Conservation (phyloP, 306 rosid genomes). For the Lagenaria siceraria region DNA sequence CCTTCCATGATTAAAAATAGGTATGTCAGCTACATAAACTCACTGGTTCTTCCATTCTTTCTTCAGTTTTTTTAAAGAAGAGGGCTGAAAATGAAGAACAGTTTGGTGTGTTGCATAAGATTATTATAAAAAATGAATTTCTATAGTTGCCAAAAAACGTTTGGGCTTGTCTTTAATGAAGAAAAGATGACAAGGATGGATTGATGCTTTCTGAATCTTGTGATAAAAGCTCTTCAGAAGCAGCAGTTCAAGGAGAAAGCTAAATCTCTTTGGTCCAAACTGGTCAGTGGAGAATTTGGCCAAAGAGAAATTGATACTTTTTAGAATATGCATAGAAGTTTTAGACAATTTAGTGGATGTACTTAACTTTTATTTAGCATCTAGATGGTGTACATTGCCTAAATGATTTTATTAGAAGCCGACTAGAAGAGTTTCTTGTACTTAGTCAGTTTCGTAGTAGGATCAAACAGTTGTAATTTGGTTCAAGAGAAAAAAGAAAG, state of each 20-base stretch:
- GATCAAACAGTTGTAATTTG: not conserved
- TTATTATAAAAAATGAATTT: not conserved
- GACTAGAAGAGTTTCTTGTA: not conserved
- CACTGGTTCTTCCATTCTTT: not conserved
- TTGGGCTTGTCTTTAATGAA: not conserved
- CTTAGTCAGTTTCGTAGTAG: not conserved
- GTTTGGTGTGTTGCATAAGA: not conserved
- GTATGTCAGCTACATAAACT: conserved; percentile 3
- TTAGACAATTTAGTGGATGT: not conserved
- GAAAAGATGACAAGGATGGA: not conserved
- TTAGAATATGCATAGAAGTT: not conserved
- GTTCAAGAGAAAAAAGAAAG: not conserved
- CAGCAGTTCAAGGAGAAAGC: not conserved
- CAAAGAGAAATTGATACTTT: not conserved
- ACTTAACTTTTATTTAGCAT: not conserved
- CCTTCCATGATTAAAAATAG: conserved; percentile 18
- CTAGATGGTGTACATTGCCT: not conserved
- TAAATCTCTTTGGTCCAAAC: not conserved
- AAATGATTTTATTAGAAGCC: not conserved
- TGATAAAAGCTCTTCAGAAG: not conserved
- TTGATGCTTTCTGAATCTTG: not conserved
- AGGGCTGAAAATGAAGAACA: not conserved
- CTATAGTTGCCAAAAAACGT: not conserved
- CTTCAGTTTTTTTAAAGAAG: not conserved
- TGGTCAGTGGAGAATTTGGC: not conserved